Conservation (phyloP, 176 grass and related monocot genomes). For the Aegilops speltoides region DNA sequence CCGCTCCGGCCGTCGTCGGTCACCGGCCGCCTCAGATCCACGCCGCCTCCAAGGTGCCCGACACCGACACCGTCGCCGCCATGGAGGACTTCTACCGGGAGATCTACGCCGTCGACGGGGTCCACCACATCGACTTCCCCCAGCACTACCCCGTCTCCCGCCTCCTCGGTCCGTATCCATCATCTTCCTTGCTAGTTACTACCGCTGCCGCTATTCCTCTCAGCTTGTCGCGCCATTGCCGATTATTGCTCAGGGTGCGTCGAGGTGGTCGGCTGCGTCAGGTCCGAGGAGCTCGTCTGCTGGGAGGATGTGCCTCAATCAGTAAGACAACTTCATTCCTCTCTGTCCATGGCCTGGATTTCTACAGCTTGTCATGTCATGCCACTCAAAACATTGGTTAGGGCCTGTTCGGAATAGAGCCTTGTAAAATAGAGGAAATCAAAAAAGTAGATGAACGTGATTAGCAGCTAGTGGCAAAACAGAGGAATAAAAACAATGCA, state of each 20-base stretch:
- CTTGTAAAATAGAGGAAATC: too few relatives aligned
- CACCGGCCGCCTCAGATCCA: slow-evolving; percentile 31
- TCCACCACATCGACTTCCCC: slow-evolving; percentile 64
- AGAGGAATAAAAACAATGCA: too few relatives aligned
- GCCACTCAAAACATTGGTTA: too few relatives aligned
- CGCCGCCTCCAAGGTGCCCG: too few relatives aligned
- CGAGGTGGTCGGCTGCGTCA: slow-evolving; percentile 76
- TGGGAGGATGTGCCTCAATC: slow-evolving; percentile 20
- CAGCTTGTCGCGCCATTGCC: neutral
- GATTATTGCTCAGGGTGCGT: slow-evolving; percentile 48
- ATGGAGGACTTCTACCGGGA: slow-evolving; percentile 89
- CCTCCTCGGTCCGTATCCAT: slow-evolving; percentile 49
- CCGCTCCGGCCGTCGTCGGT: slow-evolving; percentile 79
- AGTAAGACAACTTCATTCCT: too few relatives aligned
- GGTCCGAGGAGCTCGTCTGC: slow-evolving; percentile 60
- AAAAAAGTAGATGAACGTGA: too few relatives aligned
- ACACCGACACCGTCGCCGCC: slow-evolving; percentile 62
- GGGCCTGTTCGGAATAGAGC: too few relatives aligned
- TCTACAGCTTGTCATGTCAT: too few relatives aligned
- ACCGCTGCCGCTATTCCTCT: neutral
- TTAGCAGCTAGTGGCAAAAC: too few relatives aligned
- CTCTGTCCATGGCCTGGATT: too few relatives aligned
- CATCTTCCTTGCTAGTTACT: neutral
- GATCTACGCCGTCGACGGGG: slow-evolving; percentile 75
- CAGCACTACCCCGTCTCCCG: slow-evolving; percentile 77